Conservation (phyloP, 1,284 basidiomycete species). For the Fomes fomentarius region DNA sequence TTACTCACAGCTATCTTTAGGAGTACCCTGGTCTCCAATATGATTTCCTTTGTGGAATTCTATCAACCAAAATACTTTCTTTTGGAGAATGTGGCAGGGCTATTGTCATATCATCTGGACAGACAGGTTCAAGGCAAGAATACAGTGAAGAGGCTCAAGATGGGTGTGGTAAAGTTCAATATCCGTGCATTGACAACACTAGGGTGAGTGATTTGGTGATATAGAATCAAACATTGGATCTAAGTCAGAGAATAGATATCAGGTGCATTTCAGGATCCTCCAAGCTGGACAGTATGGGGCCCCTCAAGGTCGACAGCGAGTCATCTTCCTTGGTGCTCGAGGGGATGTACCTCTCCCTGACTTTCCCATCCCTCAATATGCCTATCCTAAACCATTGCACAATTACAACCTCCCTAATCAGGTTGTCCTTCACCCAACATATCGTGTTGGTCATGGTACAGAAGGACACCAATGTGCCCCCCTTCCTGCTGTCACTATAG, state of each 20-base stretch:
- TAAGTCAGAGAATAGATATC: constrained; percentile 52
- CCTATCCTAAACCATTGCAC: constrained; percentile 34
- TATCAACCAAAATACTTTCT: constrained; percentile 66
- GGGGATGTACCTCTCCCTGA: constrained; percentile 57
- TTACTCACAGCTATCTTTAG: constrained; percentile 34
- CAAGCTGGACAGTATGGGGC: constrained; percentile 72
- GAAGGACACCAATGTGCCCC: constrained; percentile 56
- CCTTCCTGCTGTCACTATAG: constrained; percentile 53
- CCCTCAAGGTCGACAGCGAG: constrained; percentile 65
- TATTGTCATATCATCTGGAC: constrained; percentile 49
- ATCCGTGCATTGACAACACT: constrained; percentile 56
- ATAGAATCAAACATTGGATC: neutral
- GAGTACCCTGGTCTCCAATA: constrained; percentile 65
- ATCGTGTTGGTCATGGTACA: constrained; percentile 19
- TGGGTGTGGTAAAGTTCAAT: constrained; percentile 68
- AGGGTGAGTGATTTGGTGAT: constrained; percentile 51
- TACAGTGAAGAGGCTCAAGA: constrained; percentile 44
- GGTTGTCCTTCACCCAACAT: constrained; percentile 28
- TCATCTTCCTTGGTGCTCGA: constrained; percentile 69
- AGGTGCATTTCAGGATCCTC: constrained; percentile 63
- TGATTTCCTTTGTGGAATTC: constrained; percentile 75
- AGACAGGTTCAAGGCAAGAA: constrained; percentile 27
- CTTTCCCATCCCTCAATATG: constrained; percentile 68
- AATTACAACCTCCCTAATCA: constrained; percentile 44
- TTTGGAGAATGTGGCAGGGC: constrained; percentile 70